A percentile compares a stretch with the other conserved stretches of the same genome.
Conservation (phyloP, 257 asterid species). For the Penstemon barbatus region DNA sequence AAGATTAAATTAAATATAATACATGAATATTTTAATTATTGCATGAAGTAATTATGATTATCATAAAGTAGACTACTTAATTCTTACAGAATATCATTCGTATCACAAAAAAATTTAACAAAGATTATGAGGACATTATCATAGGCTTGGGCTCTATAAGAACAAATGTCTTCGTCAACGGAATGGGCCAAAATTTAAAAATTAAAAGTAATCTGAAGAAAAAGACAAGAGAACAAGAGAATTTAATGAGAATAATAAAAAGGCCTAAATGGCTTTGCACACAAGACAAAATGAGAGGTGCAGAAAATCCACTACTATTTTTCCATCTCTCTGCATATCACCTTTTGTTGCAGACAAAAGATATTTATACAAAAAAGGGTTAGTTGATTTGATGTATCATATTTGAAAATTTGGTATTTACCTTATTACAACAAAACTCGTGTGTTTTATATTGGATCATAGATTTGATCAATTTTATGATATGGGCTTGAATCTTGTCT, state of each 20-base stretch:
- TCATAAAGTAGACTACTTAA: too few relatives aligned
- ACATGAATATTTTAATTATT: too few relatives aligned
- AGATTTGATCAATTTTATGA: background rate
- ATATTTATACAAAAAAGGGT: conserved; percentile 28
- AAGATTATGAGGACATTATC: background rate
- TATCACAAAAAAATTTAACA: background rate
- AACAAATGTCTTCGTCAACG: background rate
- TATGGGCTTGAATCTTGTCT: conserved; percentile 1
- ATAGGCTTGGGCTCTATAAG: background rate
- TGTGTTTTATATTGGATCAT: conserved; percentile 13
- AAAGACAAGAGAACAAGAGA: conserved; percentile 20
- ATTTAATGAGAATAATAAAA: conserved; percentile 28
- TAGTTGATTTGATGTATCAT: conserved; percentile 38
- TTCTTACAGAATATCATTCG: too few relatives aligned
- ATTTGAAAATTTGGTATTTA: background rate
- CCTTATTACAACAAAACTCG: conserved; percentile 2
- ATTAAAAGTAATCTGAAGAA: background rate
- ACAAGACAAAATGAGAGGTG: conserved; percentile 18
- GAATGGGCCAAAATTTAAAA: conserved; percentile 5
- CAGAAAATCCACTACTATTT: conserved; percentile 7
- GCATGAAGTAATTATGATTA: too few relatives aligned
- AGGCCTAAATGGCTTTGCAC: conserved; percentile 32
- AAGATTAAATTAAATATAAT: too few relatives aligned
- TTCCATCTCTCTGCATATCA: background rate
- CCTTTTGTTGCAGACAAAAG: conserved; percentile 32